Evolutionary conservation across 2,329 filamentous ascomycete species (phyloP).

Genomic region (Penicillium palitans): DNA sequence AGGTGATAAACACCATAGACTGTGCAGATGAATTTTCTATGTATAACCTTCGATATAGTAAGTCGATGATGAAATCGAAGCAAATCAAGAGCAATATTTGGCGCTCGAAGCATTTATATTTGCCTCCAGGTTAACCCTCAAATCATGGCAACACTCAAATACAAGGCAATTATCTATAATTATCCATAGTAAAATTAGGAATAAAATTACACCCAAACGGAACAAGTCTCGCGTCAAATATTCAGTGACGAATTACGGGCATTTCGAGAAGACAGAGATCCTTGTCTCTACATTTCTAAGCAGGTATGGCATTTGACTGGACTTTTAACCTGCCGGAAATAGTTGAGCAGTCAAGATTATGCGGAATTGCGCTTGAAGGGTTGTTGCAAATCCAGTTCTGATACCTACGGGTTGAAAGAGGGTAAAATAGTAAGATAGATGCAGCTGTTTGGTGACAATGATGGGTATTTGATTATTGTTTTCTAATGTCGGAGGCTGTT

Average conservation of each 20-base stretch:
- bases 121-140: no score
- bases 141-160: no score
- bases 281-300: slow-evolving; percentile 32
- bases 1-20: no score
- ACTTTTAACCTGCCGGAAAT: slow-evolving; percentile 29
- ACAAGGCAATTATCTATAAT: background rate
- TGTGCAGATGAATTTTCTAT: no score
- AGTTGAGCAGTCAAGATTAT: slow-evolving; percentile 29
- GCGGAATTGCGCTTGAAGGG: slow-evolving; percentile 21
- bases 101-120: background rate
- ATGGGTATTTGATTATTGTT: slow-evolving; percentile 1
- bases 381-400: background rate
- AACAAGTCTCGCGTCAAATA: background rate
- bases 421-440: background rate
- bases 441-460: background rate
- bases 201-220: background rate
- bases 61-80: background rate
- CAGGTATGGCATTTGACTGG: slow-evolving; percentile 33
- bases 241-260: slow-evolving; percentile 1
- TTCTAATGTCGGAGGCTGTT: background rate
- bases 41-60: background rate
- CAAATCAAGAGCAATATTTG: background rate
- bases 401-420: background rate
- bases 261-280: slow-evolving; percentile 41
- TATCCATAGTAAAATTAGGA: background rate